These are phyloP conservation scores for Diplodia sapinea DNA, from an alignment of 2,329 filamentous ascomycete genomes.

Conservation along the genomic window DNA sequence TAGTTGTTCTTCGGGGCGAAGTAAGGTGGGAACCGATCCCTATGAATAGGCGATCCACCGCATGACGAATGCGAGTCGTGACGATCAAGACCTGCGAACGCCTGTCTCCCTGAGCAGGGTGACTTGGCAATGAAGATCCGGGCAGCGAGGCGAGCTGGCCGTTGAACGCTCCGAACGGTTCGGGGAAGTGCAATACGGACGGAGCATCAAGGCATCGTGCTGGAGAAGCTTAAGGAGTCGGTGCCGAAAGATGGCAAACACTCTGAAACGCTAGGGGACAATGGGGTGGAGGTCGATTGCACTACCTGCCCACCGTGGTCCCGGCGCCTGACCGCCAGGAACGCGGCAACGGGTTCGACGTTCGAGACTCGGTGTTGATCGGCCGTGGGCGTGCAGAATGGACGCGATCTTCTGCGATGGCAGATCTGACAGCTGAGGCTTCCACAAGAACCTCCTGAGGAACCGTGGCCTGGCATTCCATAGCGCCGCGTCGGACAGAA, in stretches of 20 bases:
- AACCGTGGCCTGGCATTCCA: slow-evolving; percentile 19
- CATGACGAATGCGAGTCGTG: slow-evolving; percentile 27
- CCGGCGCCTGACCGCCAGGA: slow-evolving; percentile 3
- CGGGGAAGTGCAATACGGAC: slow-evolving; percentile 17
- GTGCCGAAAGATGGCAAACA: slow-evolving; percentile 14
- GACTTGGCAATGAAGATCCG: slow-evolving; percentile 22
- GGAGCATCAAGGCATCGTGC: neutral
- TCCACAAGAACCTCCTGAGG: slow-evolving; percentile 6
- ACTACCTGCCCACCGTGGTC: slow-evolving; percentile 11
- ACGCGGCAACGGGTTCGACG: too few species aligned
- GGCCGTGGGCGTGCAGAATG: neutral
- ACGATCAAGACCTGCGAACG: neutral
- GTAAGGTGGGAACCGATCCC: slow-evolving; percentile 14
- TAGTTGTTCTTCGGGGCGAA: slow-evolving; percentile 14
- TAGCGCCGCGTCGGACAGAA: slow-evolving; percentile 21
- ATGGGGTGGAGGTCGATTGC: neutral
- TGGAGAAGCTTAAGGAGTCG: slow-evolving; percentile 16
- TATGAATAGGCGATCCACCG: slow-evolving; percentile 22
- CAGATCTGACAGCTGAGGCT: slow-evolving; percentile 8
- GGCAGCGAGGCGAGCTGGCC: slow-evolving; percentile 2
- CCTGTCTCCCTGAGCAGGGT: neutral
- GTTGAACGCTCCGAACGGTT: slow-evolving; percentile 14
- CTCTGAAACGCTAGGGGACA: neutral
- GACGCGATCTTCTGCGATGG: slow-evolving; percentile 1
- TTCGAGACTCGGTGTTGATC: slow-evolving; percentile 16